Base-by-base conservation (phyloP, 768 basidiomycete genomes). In the Leccinum rimulosum region DNA sequence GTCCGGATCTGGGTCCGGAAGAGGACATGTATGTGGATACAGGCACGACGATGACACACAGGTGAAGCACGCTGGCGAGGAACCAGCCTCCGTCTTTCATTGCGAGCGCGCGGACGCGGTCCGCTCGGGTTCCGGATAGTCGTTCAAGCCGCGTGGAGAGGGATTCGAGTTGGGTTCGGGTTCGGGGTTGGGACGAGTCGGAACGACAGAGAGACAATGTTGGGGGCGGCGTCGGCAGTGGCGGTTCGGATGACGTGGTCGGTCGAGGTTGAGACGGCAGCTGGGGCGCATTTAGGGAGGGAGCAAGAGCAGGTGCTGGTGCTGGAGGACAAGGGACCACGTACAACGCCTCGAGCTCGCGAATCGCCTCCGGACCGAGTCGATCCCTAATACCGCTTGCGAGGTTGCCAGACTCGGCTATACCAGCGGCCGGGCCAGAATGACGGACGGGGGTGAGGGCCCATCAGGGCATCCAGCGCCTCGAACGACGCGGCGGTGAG, bases 331-430 rank as follows among this genome's bases (percentile, higher is more conserved):
- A 12, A 22, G 63, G 17, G 19, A 35, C 27, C 2, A 50, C 43
- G 22, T 70, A 70, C 31, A 74, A 30, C 3, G 36, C 43, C 27
- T 68, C 71, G 15, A 73, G 64, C 22, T 64, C 68, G 2, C 70
- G 64, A 52, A 74, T 65, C 27, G 62, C 25, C 52, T 73, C 72
- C 25, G 74, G 64, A n/a, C 65, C 70, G 28, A 73, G 58, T 33
- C 67, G 65, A 35, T 65, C 59, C 48, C 54, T 66, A 15, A 73
- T 54, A 25, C 57, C 58, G 7, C 40, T 3, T 2, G 52, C 62
- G 9, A 68, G 52, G 9, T 27, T 50, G 7, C 19, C 12, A 6
- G 2, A 1, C 6, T 31, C n/a, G 33, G 51, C 12, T 3, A 3
- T 12, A 35, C 4, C 27, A 0, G 27, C 27, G 27, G 27, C 27